Evolutionary conservation across 2,329 filamentous ascomycete species (phyloP).

Genomic region (Diplodia sapinea): DNA sequence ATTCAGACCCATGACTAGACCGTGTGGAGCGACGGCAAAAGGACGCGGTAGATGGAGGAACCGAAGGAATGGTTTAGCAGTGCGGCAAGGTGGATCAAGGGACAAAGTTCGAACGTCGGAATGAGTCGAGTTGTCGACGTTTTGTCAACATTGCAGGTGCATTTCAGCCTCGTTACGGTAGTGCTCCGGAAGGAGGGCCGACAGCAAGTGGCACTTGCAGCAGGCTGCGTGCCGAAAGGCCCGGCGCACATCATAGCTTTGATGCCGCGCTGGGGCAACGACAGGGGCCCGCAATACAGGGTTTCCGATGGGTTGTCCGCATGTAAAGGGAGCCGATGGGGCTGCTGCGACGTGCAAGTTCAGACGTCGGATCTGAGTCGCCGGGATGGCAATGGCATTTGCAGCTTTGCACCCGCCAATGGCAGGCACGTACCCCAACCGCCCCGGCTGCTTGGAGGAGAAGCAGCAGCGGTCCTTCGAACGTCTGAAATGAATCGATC

Average conservation of each 20-base stretch:
- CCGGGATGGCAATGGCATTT: not conserved
- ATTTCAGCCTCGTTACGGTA: constrained; percentile 7
- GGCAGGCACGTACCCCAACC: not conserved
- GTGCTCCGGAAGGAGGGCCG: not conserved
- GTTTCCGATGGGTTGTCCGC: not conserved
- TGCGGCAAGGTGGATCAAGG: not conserved
- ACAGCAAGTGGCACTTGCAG: not conserved
- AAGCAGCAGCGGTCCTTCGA: constrained; percentile 1
- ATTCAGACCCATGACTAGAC: not conserved
- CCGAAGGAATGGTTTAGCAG: not conserved
- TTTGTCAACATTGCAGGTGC: not conserved
- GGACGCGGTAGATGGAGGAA: not conserved
- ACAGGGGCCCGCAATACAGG: not conserved
- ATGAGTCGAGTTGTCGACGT: not conserved
- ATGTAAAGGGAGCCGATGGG: constrained; percentile 9
- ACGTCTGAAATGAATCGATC: constrained; percentile 28
- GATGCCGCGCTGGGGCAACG: not conserved
- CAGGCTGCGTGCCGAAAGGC: not conserved
- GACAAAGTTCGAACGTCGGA: not conserved
- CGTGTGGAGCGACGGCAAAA: not conserved
- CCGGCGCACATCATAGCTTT: not conserved
- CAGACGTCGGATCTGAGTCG: constrained; percentile 27
- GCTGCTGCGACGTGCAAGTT: not conserved
- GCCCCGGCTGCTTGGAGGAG: not conserved
- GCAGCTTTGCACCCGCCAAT: constrained; percentile 7